Evolutionary conservation across 139 green algal genomes (phyloP).

Genomic region (Pseudopediastrum boryanum): DNA sequence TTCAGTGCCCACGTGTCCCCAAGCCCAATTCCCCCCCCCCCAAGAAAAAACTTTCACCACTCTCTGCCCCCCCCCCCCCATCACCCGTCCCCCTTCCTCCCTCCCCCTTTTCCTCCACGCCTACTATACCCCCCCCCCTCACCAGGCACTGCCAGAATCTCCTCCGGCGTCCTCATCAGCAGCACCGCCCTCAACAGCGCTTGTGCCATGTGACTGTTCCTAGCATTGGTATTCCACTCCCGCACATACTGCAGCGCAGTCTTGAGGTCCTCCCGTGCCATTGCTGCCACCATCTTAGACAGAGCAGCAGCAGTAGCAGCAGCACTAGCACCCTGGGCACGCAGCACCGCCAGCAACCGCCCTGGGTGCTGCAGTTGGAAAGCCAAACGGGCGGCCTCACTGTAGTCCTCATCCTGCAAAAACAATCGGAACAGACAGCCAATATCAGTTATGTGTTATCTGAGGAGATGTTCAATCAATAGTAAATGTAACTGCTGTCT

Average conservation of each 20-base stretch:
- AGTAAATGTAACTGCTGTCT: slow-evolving; percentile 78
- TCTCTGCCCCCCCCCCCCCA: too few species aligned
- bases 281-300: slow-evolving; percentile 35
- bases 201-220: slow-evolving; percentile 83
- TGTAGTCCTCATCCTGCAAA: slow-evolving; percentile 70
- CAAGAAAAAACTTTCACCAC: too few species aligned
- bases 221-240: slow-evolving; percentile 95
- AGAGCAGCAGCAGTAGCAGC: slow-evolving; percentile 11
- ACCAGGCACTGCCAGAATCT: slow-evolving; percentile 61
- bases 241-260: slow-evolving; percentile 44
- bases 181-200: slow-evolving; percentile 81
- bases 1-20: too few species aligned
- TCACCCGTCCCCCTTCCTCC: too few species aligned
- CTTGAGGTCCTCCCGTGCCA: slow-evolving; percentile 40
- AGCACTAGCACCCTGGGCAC: slow-evolving; percentile 37
- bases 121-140: too few species aligned
- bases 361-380: slow-evolving; percentile 84
- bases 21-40: too few species aligned
- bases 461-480: too few species aligned
- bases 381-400: slow-evolving; percentile 74
- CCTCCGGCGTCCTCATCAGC: slow-evolving; percentile 48
- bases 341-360: slow-evolving; percentile 77
- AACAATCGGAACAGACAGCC: not conserved
- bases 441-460: too few species aligned
- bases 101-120: too few species aligned